Conservation (phyloP, 202 grass and related monocot species). For the Eragrostis tef region DNA sequence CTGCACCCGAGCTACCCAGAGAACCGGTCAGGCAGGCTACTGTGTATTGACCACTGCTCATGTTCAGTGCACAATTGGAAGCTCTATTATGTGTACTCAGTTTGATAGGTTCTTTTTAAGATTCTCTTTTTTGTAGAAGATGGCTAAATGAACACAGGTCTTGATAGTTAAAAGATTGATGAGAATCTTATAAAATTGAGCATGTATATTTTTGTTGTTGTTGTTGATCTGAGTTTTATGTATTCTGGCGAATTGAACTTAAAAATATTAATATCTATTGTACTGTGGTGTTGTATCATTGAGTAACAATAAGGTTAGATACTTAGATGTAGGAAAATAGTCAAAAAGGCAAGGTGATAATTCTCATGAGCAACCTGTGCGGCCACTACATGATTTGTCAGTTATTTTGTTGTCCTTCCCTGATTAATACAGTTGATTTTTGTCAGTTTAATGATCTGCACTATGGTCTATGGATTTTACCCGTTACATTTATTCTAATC, state of each 20-base stretch:
- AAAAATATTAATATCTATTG: background rate
- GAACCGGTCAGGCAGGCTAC: too few relatives aligned
- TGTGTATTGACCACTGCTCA: background rate
- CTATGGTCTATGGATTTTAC: background rate
- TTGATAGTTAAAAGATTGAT: background rate
- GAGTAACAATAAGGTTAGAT: background rate
- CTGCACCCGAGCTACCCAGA: background rate
- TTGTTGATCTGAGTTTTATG: background rate
- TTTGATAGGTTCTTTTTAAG: background rate
- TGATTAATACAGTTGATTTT: background rate
- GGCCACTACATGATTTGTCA: background rate
- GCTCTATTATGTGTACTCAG: background rate
- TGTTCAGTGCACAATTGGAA: constrained; percentile 1
- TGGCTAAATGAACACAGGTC: constrained; percentile 1
- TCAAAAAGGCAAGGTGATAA: background rate
- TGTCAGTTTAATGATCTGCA: constrained; percentile 5
- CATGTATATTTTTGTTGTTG: background rate
- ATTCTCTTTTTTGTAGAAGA: background rate
- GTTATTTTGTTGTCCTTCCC: background rate
- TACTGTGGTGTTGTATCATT: background rate
- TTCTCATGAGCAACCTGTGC: background rate
- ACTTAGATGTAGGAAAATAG: background rate
- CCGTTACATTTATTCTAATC: background rate
- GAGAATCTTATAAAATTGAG: background rate
- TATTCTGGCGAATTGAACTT: background rate